A percentile compares a stretch with the other conserved stretches of the same genome.
These are phyloP conservation scores for Corynespora cassiicola DNA, from an alignment of 2,329 filamentous ascomycete species.

Conservation along the genomic window DNA sequence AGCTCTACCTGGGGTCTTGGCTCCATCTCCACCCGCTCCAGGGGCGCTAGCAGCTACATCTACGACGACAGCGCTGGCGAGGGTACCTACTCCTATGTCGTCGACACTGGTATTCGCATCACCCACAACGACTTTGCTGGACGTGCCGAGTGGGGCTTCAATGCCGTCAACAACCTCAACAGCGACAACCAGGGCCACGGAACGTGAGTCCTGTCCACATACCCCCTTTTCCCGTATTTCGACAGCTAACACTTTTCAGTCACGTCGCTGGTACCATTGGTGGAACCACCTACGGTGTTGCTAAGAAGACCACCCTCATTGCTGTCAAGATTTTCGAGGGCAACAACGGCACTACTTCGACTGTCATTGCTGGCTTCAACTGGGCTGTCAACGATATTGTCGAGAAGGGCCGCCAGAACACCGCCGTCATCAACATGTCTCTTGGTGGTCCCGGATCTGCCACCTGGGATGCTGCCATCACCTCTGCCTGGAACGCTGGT, in stretches of 20 bases:
- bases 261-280: slow-evolving; percentile 25
- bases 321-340: slow-evolving; percentile 35
- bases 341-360: slow-evolving; percentile 6
- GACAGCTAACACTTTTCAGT: slow-evolving; percentile 13
- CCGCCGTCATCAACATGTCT: slow-evolving; percentile 39
- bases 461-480: slow-evolving; percentile 41
- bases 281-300: slow-evolving; percentile 23
- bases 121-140: slow-evolving; percentile 53
- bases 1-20: slow-evolving; percentile 30
- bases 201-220: slow-evolving; percentile 15
- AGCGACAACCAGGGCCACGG: slow-evolving; percentile 29
- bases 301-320: slow-evolving; percentile 31
- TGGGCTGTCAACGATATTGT: slow-evolving; percentile 30
- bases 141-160: slow-evolving; percentile 24
- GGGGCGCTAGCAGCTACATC: slow-evolving; percentile 19
- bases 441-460: slow-evolving; percentile 37
- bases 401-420: slow-evolving; percentile 16
- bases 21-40: slow-evolving; percentile 20
- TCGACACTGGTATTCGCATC: slow-evolving; percentile 66
- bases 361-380: slow-evolving; percentile 25
- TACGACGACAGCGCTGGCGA: slow-evolving; percentile 23
- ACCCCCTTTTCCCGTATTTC: background rate
- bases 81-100: slow-evolving; percentile 60
- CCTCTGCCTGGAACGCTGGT: slow-evolving; percentile 35
- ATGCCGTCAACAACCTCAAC: slow-evolving; percentile 13